Conservation (phyloP, 2,329 filamentous ascomycete species). For the Aspergillus puulaauensis region DNA sequence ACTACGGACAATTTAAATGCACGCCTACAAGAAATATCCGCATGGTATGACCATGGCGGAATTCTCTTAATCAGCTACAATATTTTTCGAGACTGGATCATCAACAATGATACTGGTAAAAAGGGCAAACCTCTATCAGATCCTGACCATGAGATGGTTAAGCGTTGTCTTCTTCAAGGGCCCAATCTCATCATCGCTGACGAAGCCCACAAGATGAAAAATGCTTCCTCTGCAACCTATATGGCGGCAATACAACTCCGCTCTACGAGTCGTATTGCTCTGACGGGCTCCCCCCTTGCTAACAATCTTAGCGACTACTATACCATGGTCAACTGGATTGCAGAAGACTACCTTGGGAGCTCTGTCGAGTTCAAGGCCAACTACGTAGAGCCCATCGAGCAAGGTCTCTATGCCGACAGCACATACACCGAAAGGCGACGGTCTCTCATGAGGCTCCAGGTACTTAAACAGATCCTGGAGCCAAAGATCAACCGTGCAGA, state of each 20-base stretch:
- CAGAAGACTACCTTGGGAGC: conserved; percentile 73
- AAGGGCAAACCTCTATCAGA: conserved; percentile 29
- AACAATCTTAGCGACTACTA: conserved; percentile 85
- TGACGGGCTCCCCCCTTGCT: conserved; percentile 82
- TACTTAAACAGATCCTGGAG: conserved; percentile 69
- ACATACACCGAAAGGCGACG: conserved; percentile 53
- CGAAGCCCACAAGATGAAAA: conserved; percentile 81
- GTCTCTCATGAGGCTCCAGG: conserved; percentile 66
- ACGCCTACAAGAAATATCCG: conserved; percentile 49
- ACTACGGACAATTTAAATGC: conserved; percentile 33
- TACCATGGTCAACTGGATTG: conserved; percentile 84
- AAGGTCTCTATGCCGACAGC: conserved; percentile 69
- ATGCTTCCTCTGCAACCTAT: conserved; percentile 54
- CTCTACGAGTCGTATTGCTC: conserved; percentile 71
- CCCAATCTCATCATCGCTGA: conserved; percentile 79
- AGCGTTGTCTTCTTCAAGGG: conserved; percentile 54
- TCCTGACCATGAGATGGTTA: conserved; percentile 41
- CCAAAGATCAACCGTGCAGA: conserved; percentile 78
- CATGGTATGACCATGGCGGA: conserved; percentile 67
- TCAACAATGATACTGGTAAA: conserved; percentile 32
- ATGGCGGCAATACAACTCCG: conserved; percentile 58
- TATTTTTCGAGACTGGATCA: conserved; percentile 57
- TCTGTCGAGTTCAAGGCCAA: conserved; percentile 65
- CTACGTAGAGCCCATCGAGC: conserved; percentile 72
- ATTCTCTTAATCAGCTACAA: conserved; percentile 75